These are phyloP conservation scores for Cymbopogon flexuosus DNA, from an alignment of 202 grass and related monocot genomes.

Conservation along the genomic window DNA sequence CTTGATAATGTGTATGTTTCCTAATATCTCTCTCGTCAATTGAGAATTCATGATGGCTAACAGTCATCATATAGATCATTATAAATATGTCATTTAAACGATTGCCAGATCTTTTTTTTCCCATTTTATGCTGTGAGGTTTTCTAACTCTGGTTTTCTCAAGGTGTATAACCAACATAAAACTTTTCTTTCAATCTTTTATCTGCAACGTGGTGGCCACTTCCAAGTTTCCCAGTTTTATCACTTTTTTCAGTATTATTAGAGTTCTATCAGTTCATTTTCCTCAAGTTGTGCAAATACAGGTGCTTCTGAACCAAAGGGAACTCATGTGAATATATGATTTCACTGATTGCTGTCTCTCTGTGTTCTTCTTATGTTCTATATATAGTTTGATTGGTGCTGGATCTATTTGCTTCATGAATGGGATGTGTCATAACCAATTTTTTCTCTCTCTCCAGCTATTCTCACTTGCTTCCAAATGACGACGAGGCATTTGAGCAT, in stretches of 20 bases:
- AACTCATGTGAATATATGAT: neutral
- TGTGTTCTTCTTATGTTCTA: neutral
- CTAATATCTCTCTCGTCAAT: neutral
- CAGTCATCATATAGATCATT: neutral
- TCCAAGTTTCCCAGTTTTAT: conserved; percentile 7
- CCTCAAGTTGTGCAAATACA: neutral
- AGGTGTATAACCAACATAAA: neutral
- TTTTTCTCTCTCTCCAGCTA: conserved; percentile 53
- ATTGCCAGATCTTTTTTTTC: neutral
- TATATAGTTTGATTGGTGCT: conserved; percentile 10
- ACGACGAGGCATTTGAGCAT: conserved; percentile 88
- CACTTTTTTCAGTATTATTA: neutral
- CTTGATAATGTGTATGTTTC: conserved; percentile 81
- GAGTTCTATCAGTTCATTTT: neutral
- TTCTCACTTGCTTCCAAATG: conserved; percentile 85
- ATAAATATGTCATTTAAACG: neutral
- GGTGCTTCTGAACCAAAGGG: neutral
- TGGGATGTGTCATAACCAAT: conserved; percentile 9
- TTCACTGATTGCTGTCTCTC: neutral
- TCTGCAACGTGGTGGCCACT: neutral
- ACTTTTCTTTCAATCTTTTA: neutral
- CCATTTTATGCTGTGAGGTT: neutral
- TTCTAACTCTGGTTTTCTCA: neutral
- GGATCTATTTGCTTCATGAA: conserved; percentile 20
- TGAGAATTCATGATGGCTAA: conserved; percentile 5